Percentiles rank a stretch among this genome's conserved stretches.
Conservation (phyloP, 2,329 filamentous ascomycete species). For the Beauveria pseudobassiana region DNA sequence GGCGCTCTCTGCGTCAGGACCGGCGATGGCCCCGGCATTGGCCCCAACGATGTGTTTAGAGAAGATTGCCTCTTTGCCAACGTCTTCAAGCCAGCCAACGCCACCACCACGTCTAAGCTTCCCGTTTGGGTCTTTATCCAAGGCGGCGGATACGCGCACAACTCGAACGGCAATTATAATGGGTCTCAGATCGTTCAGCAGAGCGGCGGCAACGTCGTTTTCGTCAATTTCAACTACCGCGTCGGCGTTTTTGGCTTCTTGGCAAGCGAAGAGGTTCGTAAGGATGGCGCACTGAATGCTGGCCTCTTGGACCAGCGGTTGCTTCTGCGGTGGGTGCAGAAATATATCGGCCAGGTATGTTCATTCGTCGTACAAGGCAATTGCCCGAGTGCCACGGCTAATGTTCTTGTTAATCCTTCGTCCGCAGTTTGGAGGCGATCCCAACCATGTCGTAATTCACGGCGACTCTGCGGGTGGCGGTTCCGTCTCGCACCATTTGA, state of each 20-base stretch:
- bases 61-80: slow-evolving; percentile 45
- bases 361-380: not conserved
- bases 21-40: slow-evolving; percentile 23
- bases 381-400: not conserved
- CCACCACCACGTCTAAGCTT: slow-evolving; percentile 22
- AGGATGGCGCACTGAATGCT: slow-evolving; percentile 51
- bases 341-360: slow-evolving; percentile 43
- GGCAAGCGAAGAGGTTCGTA: slow-evolving; percentile 45
- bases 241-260: slow-evolving; percentile 58
- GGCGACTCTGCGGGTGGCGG: slow-evolving; percentile 55
- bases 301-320: slow-evolving; percentile 58
- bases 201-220: slow-evolving; percentile 40
- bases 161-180: slow-evolving; percentile 46
- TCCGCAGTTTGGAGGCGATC: slow-evolving; percentile 49
- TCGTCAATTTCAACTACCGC: slow-evolving; percentile 57
- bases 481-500: slow-evolving; percentile 47
- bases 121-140: slow-evolving; percentile 35
- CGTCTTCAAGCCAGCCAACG: slow-evolving; percentile 36
- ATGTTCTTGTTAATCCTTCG: not conserved
- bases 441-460: slow-evolving; percentile 50
- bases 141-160: slow-evolving; percentile 38
- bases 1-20: slow-evolving; percentile 36
- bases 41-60: slow-evolving; percentile 10
- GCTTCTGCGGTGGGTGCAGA: slow-evolving; percentile 52
- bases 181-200: slow-evolving; percentile 37